phyloP scores from a whole-genome alignment of 179 eudicot genomes.

The Silene noctiflora region DNA sequence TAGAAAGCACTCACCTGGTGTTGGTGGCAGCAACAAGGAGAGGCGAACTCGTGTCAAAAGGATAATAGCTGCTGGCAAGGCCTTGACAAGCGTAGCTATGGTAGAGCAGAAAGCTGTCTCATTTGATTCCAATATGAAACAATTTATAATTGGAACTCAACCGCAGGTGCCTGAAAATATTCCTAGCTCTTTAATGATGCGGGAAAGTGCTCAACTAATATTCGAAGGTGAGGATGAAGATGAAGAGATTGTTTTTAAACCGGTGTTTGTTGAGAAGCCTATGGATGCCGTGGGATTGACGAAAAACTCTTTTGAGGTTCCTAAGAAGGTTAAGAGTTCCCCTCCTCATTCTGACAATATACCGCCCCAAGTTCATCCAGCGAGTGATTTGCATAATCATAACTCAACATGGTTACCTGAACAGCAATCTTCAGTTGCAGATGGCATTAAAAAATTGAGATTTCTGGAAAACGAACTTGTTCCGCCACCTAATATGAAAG shows the following conservation, averaged over 20 bases:
- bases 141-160: conserved; percentile 59
- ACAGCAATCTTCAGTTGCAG: conserved; percentile 38
- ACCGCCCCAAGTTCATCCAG: conserved; percentile 38
- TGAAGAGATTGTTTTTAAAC: conserved; percentile 90
- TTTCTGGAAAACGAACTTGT: conserved; percentile 39
- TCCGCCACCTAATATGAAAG: conserved; percentile 35
- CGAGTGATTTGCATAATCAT: conserved; percentile 34
- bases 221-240: conserved; percentile 79
- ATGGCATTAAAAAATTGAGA: conserved; percentile 48
- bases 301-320: conserved; percentile 31
- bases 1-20: conserved; percentile 54
- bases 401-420: conserved; percentile 39
- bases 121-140: conserved; percentile 58
- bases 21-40: conserved; percentile 60
- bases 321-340: conserved; percentile 28
- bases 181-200: conserved; percentile 26
- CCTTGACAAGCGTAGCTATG: conserved; percentile 56
- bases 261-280: conserved; percentile 52
- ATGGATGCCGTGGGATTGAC: conserved; percentile 32
- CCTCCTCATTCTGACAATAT: conserved; percentile 29
- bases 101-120: conserved; percentile 57
- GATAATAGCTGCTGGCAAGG: conserved; percentile 81
- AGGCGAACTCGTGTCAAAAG: conserved; percentile 72
- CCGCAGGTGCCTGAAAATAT: conserved; percentile 42
- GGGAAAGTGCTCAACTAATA: conserved; percentile 23